Conservation (phyloP, 257 asterid genomes). For the Mitragyna speciosa region DNA sequence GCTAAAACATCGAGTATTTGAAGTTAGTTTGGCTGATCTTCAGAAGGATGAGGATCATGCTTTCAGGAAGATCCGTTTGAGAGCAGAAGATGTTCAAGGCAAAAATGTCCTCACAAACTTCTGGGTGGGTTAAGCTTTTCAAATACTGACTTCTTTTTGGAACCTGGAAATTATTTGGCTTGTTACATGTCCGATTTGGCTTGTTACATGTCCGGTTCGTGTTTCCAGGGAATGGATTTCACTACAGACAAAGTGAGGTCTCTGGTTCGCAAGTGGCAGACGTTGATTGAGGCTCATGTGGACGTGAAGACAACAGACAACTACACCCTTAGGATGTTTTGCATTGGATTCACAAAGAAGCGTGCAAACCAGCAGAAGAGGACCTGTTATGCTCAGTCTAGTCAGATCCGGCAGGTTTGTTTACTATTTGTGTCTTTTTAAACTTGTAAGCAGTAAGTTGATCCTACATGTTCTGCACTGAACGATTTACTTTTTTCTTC, state of each 20-base stretch:
- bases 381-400: slow-evolving; percentile 41
- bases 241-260: slow-evolving; percentile 40
- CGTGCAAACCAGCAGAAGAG: slow-evolving; percentile 44
- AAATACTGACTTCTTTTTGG: background rate
- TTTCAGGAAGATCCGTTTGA: slow-evolving; percentile 38
- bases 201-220: background rate
- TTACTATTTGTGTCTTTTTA: background rate
- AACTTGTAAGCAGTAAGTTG: background rate
- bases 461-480: background rate
- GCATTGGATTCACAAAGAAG: slow-evolving; percentile 44
- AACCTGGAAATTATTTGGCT: background rate
- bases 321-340: slow-evolving; percentile 38
- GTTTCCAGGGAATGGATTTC: slow-evolving; percentile 39
- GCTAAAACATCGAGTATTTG: slow-evolving; percentile 42
- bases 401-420: slow-evolving; percentile 42
- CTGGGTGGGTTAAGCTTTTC: slow-evolving; percentile 24
- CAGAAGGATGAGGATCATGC: slow-evolving; percentile 43
- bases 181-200: background rate
- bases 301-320: slow-evolving; percentile 41
- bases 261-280: slow-evolving; percentile 45
- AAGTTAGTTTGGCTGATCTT: slow-evolving; percentile 43
- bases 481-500: background rate
- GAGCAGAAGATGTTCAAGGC: slow-evolving; percentile 46
- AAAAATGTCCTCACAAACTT: slow-evolving; percentile 39
- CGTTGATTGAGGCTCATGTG: slow-evolving; percentile 41